Conservation (phyloP, 345 rosid species). For the Eucalyptus pauciflora region DNA sequence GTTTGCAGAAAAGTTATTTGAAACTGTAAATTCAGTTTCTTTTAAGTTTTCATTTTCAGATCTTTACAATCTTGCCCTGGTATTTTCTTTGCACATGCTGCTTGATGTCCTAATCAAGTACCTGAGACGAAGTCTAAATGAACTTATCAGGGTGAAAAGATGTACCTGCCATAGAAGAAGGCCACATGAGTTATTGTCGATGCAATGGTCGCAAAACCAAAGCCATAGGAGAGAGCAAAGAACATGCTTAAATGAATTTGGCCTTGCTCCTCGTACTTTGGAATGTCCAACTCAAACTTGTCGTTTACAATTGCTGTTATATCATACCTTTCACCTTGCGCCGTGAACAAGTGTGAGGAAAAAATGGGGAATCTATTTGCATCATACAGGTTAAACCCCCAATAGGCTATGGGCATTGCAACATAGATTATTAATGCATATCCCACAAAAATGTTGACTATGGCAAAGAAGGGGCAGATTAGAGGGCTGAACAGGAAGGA, state of each 20-base stretch:
- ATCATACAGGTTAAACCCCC: constrained; percentile 54
- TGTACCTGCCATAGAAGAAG: constrained; percentile 84
- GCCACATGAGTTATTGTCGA: constrained; percentile 75
- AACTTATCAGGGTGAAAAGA: not conserved
- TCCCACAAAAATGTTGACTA: constrained; percentile 48
- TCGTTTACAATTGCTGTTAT: constrained; percentile 61
- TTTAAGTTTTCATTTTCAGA: not conserved
- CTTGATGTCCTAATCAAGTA: not conserved
- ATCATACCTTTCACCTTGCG: constrained; percentile 44
- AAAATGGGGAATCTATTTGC: constrained; percentile 70
- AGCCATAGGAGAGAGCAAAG: constrained; percentile 71
- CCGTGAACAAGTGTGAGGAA: constrained; percentile 70
- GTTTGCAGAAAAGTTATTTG: not conserved
- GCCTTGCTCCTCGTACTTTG: constrained; percentile 56
- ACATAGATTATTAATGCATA: constrained; percentile 51
- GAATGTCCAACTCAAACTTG: constrained; percentile 57
- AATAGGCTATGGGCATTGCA: constrained; percentile 51
- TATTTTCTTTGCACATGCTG: not conserved
- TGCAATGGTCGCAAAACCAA: constrained; percentile 88
- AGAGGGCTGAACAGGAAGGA: constrained; percentile 85
- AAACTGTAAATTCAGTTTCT: not conserved
- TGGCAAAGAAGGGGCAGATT: constrained; percentile 82
- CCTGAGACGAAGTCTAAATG: not conserved
- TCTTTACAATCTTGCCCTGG: not conserved
- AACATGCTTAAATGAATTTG: constrained; percentile 75